Conservation (phyloP, 345 rosid species). For the Camelina hispida region DNA sequence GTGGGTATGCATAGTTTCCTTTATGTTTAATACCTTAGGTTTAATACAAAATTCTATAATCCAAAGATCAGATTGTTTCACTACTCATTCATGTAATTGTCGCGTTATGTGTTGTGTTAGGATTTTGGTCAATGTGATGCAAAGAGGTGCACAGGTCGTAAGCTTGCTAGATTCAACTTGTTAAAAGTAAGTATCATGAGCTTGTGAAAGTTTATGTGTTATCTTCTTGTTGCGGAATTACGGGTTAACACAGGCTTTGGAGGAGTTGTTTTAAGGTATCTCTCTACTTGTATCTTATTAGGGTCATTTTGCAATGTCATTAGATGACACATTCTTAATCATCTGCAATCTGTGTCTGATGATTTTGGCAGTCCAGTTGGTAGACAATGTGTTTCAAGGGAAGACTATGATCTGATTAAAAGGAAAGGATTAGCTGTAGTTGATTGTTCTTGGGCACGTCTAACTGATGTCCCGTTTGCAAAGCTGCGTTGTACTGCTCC, state of each 20-base stretch:
- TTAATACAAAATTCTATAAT: background rate
- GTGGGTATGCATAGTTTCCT: constrained; percentile 71
- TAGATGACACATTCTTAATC: background rate
- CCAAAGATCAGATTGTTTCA: background rate
- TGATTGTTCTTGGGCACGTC: constrained; percentile 98
- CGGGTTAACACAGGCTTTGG: constrained; percentile 83
- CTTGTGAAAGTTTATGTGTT: constrained; percentile 11
- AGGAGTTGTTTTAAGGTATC: constrained; percentile 86
- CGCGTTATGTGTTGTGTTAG: constrained; percentile 47
- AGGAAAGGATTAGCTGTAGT: constrained; percentile 95
- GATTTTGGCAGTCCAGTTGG: constrained; percentile 82
- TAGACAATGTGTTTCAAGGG: constrained; percentile 81
- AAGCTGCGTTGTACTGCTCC: constrained; percentile 92
- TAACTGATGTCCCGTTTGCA: constrained; percentile 89
- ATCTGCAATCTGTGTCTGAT: constrained; percentile 13
- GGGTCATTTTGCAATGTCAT: background rate
- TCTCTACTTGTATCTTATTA: background rate
- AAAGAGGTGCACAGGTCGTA: constrained; percentile 96
- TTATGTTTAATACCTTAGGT: background rate
- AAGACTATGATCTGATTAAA: constrained; percentile 74
- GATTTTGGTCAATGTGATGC: constrained; percentile 98
- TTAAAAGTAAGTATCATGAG: constrained; percentile 83
- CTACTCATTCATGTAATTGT: constrained; percentile 16
- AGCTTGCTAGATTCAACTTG: constrained; percentile 84
- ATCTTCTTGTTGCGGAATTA: constrained; percentile 63